Evolutionary conservation across 2,329 filamentous ascomycete species (phyloP).

Genomic region (Beauveria varroae): DNA sequence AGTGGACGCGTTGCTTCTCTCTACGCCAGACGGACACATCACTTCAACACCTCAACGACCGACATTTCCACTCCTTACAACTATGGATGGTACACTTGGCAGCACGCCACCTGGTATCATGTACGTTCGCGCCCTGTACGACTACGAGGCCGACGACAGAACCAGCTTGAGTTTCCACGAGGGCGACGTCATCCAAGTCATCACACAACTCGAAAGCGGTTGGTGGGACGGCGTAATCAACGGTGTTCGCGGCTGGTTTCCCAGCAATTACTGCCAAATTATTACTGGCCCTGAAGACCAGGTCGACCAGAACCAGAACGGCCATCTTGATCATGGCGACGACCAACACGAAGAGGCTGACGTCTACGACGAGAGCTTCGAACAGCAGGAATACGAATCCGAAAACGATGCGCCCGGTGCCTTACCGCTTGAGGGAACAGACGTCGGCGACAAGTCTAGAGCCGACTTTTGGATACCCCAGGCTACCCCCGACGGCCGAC

Average conservation of each 20-base stretch:
- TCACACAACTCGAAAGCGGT: constrained; percentile 94
- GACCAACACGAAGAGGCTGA: constrained; percentile 59
- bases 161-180: constrained; percentile 95
- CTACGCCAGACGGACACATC: not conserved
- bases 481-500: constrained; percentile 81
- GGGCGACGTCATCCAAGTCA: constrained; percentile 96
- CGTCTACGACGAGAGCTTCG: constrained; percentile 59
- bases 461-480: constrained; percentile 98
- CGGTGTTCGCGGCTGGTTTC: constrained; percentile 95
- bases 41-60: not conserved
- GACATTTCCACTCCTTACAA: constrained; percentile 7
- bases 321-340: constrained; percentile 44
- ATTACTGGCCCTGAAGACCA: constrained; percentile 71
- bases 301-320: constrained; percentile 51
- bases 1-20: constrained; percentile 9
- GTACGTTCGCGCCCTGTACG: constrained; percentile 93
- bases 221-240: constrained; percentile 99
- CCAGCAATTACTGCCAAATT: constrained; percentile 94
- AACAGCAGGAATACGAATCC: constrained; percentile 55
- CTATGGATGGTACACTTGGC: constrained; percentile 56
- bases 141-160: constrained; percentile 95
- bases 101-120: constrained; percentile 59
- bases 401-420: constrained; percentile 52
- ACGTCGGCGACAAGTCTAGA: constrained; percentile 61
- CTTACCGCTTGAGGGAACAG: constrained; percentile 62